phyloP scores from a whole-genome alignment of 2,329 filamentous ascomycete species.

The Daldinia sp. region DNA sequence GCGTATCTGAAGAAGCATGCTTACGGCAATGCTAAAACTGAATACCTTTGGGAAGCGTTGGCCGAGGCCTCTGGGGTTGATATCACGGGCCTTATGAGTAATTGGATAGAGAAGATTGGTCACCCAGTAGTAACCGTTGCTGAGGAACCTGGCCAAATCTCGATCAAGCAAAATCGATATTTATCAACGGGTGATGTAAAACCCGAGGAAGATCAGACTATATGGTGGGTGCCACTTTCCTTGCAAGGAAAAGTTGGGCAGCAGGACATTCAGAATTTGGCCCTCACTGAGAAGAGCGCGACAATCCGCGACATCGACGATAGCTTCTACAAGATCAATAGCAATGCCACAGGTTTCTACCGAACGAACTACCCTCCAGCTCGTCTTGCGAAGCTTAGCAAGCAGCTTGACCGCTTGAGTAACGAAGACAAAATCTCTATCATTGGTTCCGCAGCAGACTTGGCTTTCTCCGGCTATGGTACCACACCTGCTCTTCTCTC shows the following conservation, averaged over 20 bases:
- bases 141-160: constrained; percentile 84
- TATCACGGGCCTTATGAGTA: constrained; percentile 86
- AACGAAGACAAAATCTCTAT: constrained; percentile 93
- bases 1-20: constrained; percentile 88
- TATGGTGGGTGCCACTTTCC: constrained; percentile 94
- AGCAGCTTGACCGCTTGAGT: constrained; percentile 77
- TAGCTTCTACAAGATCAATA: constrained; percentile 93
- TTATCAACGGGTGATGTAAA: constrained; percentile 90
- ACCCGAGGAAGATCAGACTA: constrained; percentile 87
- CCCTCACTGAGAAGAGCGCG: constrained; percentile 78
- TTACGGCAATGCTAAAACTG: constrained; percentile 90
- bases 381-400: constrained; percentile 80
- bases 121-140: constrained; percentile 89
- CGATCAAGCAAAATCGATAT: constrained; percentile 86
- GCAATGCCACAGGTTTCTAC: constrained; percentile 86
- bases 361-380: constrained; percentile 91
- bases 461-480: constrained; percentile 86
- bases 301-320: constrained; percentile 78
- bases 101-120: constrained; percentile 95
- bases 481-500: constrained; percentile 83
- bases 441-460: constrained; percentile 86
- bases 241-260: constrained; percentile 78
- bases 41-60: constrained; percentile 88
- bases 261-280: constrained; percentile 67
- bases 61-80: constrained; percentile 88